Evolutionary conservation across 1,139 yeast genomes (phyloP).

Genomic region (Tardiomyces depauwii): DNA sequence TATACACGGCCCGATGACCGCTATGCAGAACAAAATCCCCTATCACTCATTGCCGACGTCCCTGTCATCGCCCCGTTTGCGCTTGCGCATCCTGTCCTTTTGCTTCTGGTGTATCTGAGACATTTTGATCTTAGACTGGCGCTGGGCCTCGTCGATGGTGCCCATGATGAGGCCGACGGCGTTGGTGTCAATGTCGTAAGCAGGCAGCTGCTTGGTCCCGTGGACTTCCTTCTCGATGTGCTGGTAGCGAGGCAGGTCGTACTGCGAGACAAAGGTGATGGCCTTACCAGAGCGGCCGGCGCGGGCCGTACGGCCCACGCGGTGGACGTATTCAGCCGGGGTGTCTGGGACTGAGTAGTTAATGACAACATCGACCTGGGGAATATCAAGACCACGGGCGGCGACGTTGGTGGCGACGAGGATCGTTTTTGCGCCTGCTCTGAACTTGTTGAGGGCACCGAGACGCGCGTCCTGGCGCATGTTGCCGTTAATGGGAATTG

Average conservation of each 20-base stretch:
- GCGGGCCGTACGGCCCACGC: conserved; percentile 98
- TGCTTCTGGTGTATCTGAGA: conserved; percentile 56
- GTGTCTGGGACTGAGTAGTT: conserved; percentile 96
- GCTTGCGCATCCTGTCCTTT: conserved; percentile 20
- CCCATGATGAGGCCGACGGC: conserved; percentile 71
- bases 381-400: conserved; percentile 95
- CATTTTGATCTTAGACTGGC: conserved; percentile 80
- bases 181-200: conserved; percentile 71
- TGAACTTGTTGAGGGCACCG: conserved; percentile 87
- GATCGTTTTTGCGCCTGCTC: conserved; percentile 71
- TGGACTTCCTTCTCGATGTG: conserved; percentile 56
- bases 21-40: too few species aligned
- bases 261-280: conserved; percentile 84
- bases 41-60: neutral
- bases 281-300: conserved; percentile 96
- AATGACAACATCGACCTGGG: conserved; percentile 83
- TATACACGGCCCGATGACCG: too few species aligned
- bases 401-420: conserved; percentile 97
- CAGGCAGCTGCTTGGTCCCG: conserved; percentile 70
- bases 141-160: conserved; percentile 84
- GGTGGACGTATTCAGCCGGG: conserved; percentile 93
- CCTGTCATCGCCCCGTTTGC: conserved; percentile 8
- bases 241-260: conserved; percentile 78
- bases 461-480: conserved; percentile 84
- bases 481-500: conserved; percentile 93